Base-by-base conservation (phyloP, 306 rosid species). In the Arachis hypogaea region DNA sequence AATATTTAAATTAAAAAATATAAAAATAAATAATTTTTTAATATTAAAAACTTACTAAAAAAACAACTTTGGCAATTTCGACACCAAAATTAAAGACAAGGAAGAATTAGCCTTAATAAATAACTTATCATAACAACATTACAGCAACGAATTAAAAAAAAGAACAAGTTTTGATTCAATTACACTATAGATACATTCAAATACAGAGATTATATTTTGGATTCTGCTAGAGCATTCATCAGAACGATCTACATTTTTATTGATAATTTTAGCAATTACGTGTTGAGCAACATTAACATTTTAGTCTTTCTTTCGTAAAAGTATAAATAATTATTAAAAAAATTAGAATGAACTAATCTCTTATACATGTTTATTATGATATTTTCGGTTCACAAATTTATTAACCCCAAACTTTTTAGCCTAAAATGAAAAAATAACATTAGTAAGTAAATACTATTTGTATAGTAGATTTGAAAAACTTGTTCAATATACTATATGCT, bases 121-220 rank as follows among this genome's bases (percentile, higher is more conserved):
- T 30, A 64, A 2, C 62, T 38, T 46, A 3, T 9, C 41, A 69
- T 46, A 62, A 22, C 12, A 61, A 10, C n/a, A 11, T 3, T 29
- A 18, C 12, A 49, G 51, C 7, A 64, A 40, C 54, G 41, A 29
- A 49, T 9, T 9, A 1, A 33, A 33, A 22, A 70, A 63, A 47
- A 1, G 66, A 7, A 52, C 0, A 7, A 9, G 7, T 44, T 64
- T 2, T 57, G 63, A 68, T 54, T 74, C 4, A 43, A 45, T 38
- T 82, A 91, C 97, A 81, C 90, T 93, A 7, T 93, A 97, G 44
- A 93, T 96, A 46, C 97, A 91, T 86, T 93, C 98, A 22, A 93
- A 93, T 5, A 97, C 93, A 4, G 98, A 87, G 74, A 89, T 83
- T 93, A 91, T 91, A 36, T 93, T 96, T 71, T 93, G 97, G 57